Percentiles rank a stretch among this genome's conserved stretches.
Evolutionary conservation across 768 basidiomycete species (phyloP).

Genomic region (Tylopilus felleus): DNA sequence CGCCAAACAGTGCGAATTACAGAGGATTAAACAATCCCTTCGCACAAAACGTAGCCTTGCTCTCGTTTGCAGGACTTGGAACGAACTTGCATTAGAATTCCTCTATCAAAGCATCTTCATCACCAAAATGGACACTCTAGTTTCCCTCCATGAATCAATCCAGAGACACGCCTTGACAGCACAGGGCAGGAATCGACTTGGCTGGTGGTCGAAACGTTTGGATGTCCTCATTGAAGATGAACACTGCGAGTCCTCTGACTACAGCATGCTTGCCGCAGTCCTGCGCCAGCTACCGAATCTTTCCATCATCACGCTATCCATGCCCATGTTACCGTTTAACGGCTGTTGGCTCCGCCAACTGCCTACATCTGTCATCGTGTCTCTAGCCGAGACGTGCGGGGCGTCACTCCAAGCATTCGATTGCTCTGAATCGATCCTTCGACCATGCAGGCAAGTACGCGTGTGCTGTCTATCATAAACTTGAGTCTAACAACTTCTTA

Average conservation of each 20-base stretch:
- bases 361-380: constrained; percentile 17
- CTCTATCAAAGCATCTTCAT: constrained; percentile 24
- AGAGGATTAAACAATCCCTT: constrained; percentile 20
- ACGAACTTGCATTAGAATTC: constrained; percentile 18
- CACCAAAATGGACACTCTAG: constrained; percentile 16
- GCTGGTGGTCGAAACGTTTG: constrained; percentile 28
- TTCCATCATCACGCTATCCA: constrained; percentile 22
- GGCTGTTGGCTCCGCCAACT: constrained; percentile 28
- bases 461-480: background rate
- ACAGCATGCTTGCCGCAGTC: constrained; percentile 20
- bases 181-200: constrained; percentile 8
- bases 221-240: constrained; percentile 26
- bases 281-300: constrained; percentile 27
- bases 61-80: constrained; percentile 27
- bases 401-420: constrained; percentile 26
- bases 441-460: constrained; percentile 27
- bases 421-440: constrained; percentile 29
- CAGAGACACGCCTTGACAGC: constrained; percentile 3
- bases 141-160: constrained; percentile 15
- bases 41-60: constrained; percentile 19
- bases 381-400: constrained; percentile 28
- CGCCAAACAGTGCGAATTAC: constrained; percentile 15
- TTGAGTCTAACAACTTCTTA: background rate
- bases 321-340: constrained; percentile 25
- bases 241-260: constrained; percentile 25